Percentiles rank a stretch among this genome's conserved stretches.
Evolutionary conservation across 176 grass and related monocot species (phyloP).

Genomic region (Musa troglodytarum): DNA sequence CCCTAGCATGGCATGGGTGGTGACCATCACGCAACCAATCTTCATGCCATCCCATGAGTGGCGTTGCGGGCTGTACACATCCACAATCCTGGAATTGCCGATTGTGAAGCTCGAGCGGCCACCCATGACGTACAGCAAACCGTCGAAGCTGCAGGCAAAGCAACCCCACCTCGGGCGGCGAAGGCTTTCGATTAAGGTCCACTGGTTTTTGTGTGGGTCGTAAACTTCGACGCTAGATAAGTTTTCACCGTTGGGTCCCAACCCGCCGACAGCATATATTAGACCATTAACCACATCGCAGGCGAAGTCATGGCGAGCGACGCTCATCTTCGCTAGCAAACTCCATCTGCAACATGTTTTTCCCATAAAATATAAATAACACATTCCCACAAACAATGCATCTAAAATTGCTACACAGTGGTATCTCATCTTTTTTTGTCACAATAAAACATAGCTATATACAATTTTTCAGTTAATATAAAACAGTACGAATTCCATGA

Average conservation of each 20-base stretch:
- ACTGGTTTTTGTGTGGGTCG: constrained; percentile 40
- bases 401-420: too few relatives aligned
- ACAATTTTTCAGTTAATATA: too few relatives aligned
- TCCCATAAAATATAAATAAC: not conserved
- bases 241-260: constrained; percentile 29
- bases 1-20: constrained; percentile 32
- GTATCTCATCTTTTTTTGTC: too few relatives aligned
- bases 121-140: constrained; percentile 52
- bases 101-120: constrained; percentile 79
- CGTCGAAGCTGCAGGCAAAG: constrained; percentile 33
- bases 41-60: constrained; percentile 48
- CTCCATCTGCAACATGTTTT: constrained; percentile 39
- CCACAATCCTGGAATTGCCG: constrained; percentile 43
- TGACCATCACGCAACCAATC: constrained; percentile 83
- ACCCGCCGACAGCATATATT: constrained; percentile 61
- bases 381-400: too few relatives aligned
- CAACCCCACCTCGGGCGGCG: constrained; percentile 57
- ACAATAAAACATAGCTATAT: too few relatives aligned
- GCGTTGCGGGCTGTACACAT: constrained; percentile 36
- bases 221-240: constrained; percentile 60
- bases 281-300: constrained; percentile 41
- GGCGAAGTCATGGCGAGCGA: constrained; percentile 52
- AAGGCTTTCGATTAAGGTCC: constrained; percentile 41
- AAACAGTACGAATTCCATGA: too few relatives aligned
- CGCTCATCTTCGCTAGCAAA: constrained; percentile 54